phyloP scores from a whole-genome alignment of 257 asterid species.

The Buddleja alternifolia region DNA sequence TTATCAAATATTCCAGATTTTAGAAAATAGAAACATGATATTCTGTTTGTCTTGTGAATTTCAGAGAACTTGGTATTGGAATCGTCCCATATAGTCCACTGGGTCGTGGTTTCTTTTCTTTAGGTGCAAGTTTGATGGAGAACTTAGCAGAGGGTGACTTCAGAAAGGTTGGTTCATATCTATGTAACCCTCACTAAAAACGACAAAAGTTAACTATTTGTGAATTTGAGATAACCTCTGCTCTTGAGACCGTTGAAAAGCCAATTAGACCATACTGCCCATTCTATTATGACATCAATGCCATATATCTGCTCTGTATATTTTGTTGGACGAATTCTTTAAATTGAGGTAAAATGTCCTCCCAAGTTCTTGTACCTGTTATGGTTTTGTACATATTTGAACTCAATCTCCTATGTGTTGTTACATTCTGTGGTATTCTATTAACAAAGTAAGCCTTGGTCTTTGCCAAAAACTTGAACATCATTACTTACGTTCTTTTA shows the following conservation, averaged over 20 bases:
- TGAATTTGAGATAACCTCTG: neutral
- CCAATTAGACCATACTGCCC: no score
- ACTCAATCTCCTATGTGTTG: neutral
- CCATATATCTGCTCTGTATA: neutral
- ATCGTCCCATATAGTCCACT: constrained; percentile 61
- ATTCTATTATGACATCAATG: no score
- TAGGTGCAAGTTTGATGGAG: constrained; percentile 39
- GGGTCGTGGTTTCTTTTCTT: constrained; percentile 54
- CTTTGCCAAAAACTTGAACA: neutral
- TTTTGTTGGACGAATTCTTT: neutral
- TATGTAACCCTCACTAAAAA: neutral
- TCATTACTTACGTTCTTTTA: neutral
- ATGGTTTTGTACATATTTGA: neutral
- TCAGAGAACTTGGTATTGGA: constrained; percentile 62
- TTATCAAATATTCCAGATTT: no score
- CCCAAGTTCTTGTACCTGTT: neutral
- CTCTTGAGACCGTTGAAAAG: no score
- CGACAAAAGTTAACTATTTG: neutral
- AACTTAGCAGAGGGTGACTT: constrained; percentile 42
- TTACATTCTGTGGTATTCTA: neutral
- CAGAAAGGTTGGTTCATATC: constrained; percentile 41
- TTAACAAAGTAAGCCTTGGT: neutral
- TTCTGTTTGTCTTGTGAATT: constrained; percentile 21
- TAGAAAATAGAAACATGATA: no score
- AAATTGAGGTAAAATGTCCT: neutral